phyloP scores from a whole-genome alignment of 345 rosid genomes.

The Crucihimalaya himalaica region DNA sequence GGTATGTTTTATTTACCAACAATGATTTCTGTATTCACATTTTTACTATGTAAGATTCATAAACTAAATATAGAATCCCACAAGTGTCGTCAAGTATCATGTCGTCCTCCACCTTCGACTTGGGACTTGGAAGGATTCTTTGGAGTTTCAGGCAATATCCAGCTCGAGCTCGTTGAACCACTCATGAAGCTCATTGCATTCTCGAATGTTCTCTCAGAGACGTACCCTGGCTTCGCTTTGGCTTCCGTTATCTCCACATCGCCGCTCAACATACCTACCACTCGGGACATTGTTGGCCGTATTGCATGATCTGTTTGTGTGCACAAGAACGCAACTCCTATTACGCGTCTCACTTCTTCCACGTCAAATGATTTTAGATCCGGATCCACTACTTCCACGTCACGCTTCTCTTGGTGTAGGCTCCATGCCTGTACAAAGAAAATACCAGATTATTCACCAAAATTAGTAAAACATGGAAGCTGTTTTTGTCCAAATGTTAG shows the following conservation, averaged over 20 bases:
- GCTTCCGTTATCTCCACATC: slow-evolving; percentile 51
- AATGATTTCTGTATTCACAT: neutral
- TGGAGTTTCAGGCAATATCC: slow-evolving; percentile 35
- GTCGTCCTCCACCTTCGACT: neutral
- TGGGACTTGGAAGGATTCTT: slow-evolving; percentile 27
- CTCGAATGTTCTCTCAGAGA: slow-evolving; percentile 58
- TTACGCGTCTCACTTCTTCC: slow-evolving; percentile 51
- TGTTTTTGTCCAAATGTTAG: neutral
- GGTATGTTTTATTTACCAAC: neutral
- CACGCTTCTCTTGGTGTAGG: slow-evolving; percentile 48
- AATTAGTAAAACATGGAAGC: neutral
- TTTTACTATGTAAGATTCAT: neutral
- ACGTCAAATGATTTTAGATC: slow-evolving; percentile 35
- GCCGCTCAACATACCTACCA: slow-evolving; percentile 50
- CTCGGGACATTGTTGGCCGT: slow-evolving; percentile 53
- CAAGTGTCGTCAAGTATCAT: neutral
- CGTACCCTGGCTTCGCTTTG: slow-evolving; percentile 55
- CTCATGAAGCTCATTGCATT: slow-evolving; percentile 52
- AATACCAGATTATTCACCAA: neutral
- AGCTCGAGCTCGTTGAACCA: slow-evolving; percentile 36
- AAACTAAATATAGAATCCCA: neutral
- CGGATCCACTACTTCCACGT: slow-evolving; percentile 46
- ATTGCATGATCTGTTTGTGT: slow-evolving; percentile 44
- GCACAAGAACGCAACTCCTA: slow-evolving; percentile 52
- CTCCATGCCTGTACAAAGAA: slow-evolving; percentile 55